Base-by-base conservation (phyloP, 202 grass and related monocot genomes). In the Thinopyrum obtusiflorum region DNA sequence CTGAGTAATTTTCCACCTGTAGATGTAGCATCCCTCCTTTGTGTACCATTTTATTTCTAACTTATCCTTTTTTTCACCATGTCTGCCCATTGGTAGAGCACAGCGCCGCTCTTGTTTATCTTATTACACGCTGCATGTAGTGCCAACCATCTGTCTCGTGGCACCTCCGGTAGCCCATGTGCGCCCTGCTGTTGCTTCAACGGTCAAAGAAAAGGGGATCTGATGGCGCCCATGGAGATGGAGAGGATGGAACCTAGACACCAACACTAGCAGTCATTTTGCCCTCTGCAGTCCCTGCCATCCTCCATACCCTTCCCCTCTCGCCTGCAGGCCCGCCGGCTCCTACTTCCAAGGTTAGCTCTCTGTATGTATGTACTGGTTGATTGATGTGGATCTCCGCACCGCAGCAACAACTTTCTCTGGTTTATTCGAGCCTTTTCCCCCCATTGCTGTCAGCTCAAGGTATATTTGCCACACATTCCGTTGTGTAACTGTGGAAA, bases 141-240 rank as follows among this genome's bases (percentile, higher is more conserved):
- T 7, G 81, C 39, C 80, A 72, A 49, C 29, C 51, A 31, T 29
- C 29, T 64, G 28, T 73, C 67, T 13, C 25, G 75, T 79, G 37
- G 42, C 40, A 11, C 67, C 49, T 68, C 82, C 77, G 68, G 77
- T 68, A 49, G 17, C 70, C 47, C 87, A 89, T 81, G 87, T 85
- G 87, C 60, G 6, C 46, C n/a, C 51, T 83, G 73, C 46, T 47
- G 17, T 24, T 21, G 20, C 49, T 78, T 15, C 49, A 78, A 65
- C 76, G 20, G 55, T 69, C 67, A 75, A 81, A 32, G 27, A 17
- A 39, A 20, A 76, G 40, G 47, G 82, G 60, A 89, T 89, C 82
- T 83, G 37, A 39, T 33, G 51, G 61, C 62, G 80, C 73, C 87
- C 59, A 66, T 73, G 32, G 68, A 61, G 73, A 65, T 72, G 31